Evolutionary conservation across 2,329 filamentous ascomycete genomes (phyloP), one percentile per base, ranked within the genome.

Genomic region (Aspergillus sp.): DNA sequence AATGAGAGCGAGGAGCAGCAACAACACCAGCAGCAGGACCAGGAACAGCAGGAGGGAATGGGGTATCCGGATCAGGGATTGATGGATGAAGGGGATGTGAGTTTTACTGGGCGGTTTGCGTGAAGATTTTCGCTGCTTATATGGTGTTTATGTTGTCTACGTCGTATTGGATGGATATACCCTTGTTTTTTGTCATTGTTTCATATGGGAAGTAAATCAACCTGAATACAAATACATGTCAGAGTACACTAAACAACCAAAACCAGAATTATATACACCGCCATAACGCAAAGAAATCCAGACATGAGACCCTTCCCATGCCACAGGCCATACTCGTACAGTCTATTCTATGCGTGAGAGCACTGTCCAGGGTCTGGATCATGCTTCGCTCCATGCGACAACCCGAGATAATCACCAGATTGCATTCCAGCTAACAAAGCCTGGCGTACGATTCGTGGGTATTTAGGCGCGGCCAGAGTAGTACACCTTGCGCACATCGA

Each of bases 401-500:
- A 54, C 3, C 35, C 35, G 14, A 61, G 51, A 54, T 54, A 48
- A 58, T 58, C 19, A 14, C 53, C 57, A 61, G 60, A 60, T 61
- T 65, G 60, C 16, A 41, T 33, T 7, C 1, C 11, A 26, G 22
- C 13, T 6, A 16, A 26, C 16, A 14, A 14, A 41, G 16, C 38
- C 11, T 11, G 35, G 20, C 13, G 20, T 8, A 40, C 14, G 32
- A 8, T 38, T 14, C 41, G 32, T 35, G 14, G 8, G 24, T 26
- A 16, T 49, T 67, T 83, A 81, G 72, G 87, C 81, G 73, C 81
- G 81, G 36, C 90, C 90, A 48, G 89, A 91, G 75, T 96, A 97
- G 78, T 99, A 99, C 66, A 97, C 94, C 79, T 94, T 96, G 63
- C 94, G 81, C 59, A 93, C 90, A 77, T 99, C 94, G 32, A 99